Base-by-base conservation (phyloP, 2,329 filamentous ascomycete species). In the Venturiaceae sp. region DNA sequence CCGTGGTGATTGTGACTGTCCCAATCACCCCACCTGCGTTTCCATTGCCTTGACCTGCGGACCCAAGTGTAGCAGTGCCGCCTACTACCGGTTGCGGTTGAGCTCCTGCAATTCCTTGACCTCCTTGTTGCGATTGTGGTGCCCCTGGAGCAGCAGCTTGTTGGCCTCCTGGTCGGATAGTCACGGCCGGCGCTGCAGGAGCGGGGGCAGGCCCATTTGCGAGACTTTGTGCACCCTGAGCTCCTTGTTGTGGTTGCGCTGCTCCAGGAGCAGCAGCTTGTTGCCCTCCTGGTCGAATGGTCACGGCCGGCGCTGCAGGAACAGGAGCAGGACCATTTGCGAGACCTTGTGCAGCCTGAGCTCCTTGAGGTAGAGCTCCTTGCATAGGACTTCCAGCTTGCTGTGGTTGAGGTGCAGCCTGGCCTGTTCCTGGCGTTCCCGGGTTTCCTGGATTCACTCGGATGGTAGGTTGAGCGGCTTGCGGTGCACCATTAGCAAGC, bases 1-100 rank as follows among this genome's bases (percentile, higher is more conserved):
- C 52, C 5, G 39, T 36, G 16, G 57, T 59, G 32, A 59, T 56
- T 5, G 58, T 50, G 23, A 58, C 47, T n/a, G 50, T 58, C 21
- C 19, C 14, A 5, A 32, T 36, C 11, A 44, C 26, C 21, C 47
- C 44, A n/a, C 30, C 57, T 9, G 57, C 46, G 6, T 28, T 34
- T 53, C 52, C 52, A 5, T 53, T 34, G 52, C 52, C 52, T 53
- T 56, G 54, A 14, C 28, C 41, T 23, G 54, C 34, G n/a, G 33
- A 33, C 13, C 14, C 53, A 30, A 56, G 54, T 8, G 54, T 56
- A 26, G 52, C 52, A 21, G 28, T 34, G 21, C 36, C 32, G 16
- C 19, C 36, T 13, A 28, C 11, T n/a, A n/a, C n/a, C n/a, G 36
- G 36, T 39, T 39, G 36, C n/a, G n/a, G n/a, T n/a, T n/a, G n/a